A percentile compares a stretch with the other conserved stretches of the same genome.
Conservation (phyloP, 306 rosid species). For the Medicago arabica region DNA sequence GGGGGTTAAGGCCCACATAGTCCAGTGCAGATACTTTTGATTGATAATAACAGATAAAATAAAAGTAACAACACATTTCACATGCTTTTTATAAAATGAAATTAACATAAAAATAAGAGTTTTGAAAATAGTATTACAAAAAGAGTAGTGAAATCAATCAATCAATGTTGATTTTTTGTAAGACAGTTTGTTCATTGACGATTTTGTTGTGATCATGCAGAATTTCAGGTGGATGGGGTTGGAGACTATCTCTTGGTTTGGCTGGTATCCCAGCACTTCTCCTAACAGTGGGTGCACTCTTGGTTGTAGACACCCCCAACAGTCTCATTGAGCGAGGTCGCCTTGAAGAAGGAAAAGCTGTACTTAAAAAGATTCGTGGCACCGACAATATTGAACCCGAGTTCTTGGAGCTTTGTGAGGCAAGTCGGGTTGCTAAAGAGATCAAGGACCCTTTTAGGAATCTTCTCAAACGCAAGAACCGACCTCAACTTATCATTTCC, state of each 20-base stretch:
- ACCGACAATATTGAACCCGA: slow-evolving; percentile 80
- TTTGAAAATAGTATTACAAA: too few species aligned
- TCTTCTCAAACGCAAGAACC: slow-evolving; percentile 69
- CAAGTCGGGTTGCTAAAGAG: slow-evolving; percentile 72
- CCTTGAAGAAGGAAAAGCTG: slow-evolving; percentile 79
- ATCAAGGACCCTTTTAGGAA: slow-evolving; percentile 87
- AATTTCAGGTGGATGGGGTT: slow-evolving; percentile 90
- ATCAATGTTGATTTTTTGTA: too few species aligned
- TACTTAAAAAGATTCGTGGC: slow-evolving; percentile 74
- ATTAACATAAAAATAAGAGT: too few species aligned
- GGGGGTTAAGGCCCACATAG: too few species aligned
- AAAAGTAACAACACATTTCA: too few species aligned
- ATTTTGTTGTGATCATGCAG: slow-evolving; percentile 41
- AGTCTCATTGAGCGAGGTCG: slow-evolving; percentile 86
- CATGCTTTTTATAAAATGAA: too few species aligned
- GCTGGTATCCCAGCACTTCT: slow-evolving; percentile 86
- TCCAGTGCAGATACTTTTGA: too few species aligned
- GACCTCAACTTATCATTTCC: slow-evolving; percentile 88
- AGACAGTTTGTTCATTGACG: too few species aligned
- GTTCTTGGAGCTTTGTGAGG: slow-evolving; percentile 76
- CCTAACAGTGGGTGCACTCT: slow-evolving; percentile 68
- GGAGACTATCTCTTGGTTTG: slow-evolving; percentile 94
- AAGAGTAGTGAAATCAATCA: too few species aligned
- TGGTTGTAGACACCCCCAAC: slow-evolving; percentile 94
- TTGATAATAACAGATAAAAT: too few species aligned